Base-by-base conservation (phyloP, 1,284 basidiomycete species). In the Naganishia sp. region DNA sequence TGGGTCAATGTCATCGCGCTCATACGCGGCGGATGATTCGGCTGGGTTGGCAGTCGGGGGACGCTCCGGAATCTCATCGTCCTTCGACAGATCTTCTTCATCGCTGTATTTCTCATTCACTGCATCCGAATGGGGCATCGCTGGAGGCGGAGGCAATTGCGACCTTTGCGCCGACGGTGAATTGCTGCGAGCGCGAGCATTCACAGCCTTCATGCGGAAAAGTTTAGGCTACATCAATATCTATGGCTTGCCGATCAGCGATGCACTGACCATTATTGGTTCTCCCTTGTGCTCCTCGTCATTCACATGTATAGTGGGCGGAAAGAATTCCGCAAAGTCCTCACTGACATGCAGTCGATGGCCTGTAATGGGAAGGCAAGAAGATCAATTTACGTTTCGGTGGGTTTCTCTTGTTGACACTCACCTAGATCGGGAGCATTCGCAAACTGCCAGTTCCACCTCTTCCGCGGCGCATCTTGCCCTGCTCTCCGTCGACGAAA, bases 361-460 rank as follows among this genome's bases (percentile, higher is more conserved):
- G 10, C 42, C 57, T 61, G 28, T 21, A 18, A 33, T 4, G 31
- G 7, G 7, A n/a, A 49, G 21, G 36, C 36, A 39, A 13, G 7
- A 39, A 23, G 45, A 7, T 53, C 7, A 28, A 25, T 1, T 9
- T 31, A 33, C 50, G 28, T n/a, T 4, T 4, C 2, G 7, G 2
- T 28, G n/a, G 9, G 13, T 53, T 15, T 15, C 25, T 25, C 13
- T 13, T 23, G 25, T 10, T 2, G 1, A 55, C 11, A 42, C 63
- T 43, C 31, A 66, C 65, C 56, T 43, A 50, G 23, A n/a, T 53
- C 25, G 1, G 42, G 33, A 0, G 36, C 50, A 54, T 55, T 56
- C 5, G 56, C 55, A 39, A 61, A 60, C 9, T 52, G 31, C 65
- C 65, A 66, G 33, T 55, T 43, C 61, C 61, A 63, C 18, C 50